These are phyloP conservation scores for Phialemonium atrogriseum DNA, from an alignment of 2,329 filamentous ascomycete genomes.

Conservation along the genomic window DNA sequence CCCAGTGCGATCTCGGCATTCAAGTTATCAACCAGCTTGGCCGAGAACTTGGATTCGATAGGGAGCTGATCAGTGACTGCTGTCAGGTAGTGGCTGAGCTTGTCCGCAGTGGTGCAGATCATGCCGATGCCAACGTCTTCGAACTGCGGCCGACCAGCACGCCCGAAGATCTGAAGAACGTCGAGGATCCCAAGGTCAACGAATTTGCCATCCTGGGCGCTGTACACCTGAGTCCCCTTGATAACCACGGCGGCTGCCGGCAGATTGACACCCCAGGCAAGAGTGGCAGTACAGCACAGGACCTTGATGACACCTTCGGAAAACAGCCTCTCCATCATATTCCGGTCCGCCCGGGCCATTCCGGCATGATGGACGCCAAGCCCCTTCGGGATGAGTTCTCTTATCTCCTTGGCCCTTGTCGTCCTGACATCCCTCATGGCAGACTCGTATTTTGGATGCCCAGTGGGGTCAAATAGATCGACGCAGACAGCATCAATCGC, in stretches of 20 bases:
- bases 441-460: conserved; percentile 70
- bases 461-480: conserved; percentile 74
- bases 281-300: conserved; percentile 93
- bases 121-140: conserved; percentile 97
- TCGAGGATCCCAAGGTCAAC: conserved; percentile 94
- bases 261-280: conserved; percentile 98
- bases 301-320: conserved; percentile 89
- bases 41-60: conserved; percentile 93
- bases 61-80: conserved; percentile 94
- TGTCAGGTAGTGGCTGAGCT: conserved; percentile 79
- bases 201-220: conserved; percentile 91
- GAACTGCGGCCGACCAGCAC: conserved; percentile 94
- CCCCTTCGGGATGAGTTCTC: conserved; percentile 83
- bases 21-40: conserved; percentile 89
- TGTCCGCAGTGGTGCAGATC: conserved; percentile 95
- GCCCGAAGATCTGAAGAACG: conserved; percentile 95
- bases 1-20: conserved; percentile 92
- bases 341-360: conserved; percentile 89
- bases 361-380: conserved; percentile 95
- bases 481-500: conserved; percentile 71
- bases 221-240: conserved; percentile 97
- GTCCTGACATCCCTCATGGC: conserved; percentile 79
- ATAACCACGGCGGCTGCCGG: conserved; percentile 95
- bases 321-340: conserved; percentile 91
- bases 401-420: conserved; percentile 76